phyloP scores from a whole-genome alignment of 169 alveolate species.

The Plasmodium vivax region DNA sequence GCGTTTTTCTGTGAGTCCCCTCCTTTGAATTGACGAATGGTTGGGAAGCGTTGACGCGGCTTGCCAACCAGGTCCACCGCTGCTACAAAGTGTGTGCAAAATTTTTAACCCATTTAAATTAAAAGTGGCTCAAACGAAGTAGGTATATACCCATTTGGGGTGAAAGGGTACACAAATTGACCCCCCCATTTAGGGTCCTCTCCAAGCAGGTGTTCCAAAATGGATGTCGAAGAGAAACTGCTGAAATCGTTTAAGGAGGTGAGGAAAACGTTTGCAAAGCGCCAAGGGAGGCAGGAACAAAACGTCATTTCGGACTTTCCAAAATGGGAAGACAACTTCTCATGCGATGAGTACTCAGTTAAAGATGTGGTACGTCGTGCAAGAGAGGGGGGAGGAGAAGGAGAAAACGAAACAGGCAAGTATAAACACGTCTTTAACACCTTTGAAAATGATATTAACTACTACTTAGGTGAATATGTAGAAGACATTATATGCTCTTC shows the following conservation, averaged over 20 bases:
- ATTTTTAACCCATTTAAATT: background rate
- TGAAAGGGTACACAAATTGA: background rate
- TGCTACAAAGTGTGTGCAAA: background rate
- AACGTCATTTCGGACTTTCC: background rate
- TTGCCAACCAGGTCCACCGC: background rate
- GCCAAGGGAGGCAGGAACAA: background rate
- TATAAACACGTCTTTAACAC: constrained; percentile 50
- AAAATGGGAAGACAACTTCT: background rate
- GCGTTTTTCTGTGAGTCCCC: background rate
- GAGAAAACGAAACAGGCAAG: background rate
- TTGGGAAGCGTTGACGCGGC: background rate
- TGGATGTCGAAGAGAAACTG: background rate
- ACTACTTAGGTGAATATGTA: constrained; percentile 23
- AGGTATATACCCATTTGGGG: background rate
- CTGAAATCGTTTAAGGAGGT: constrained; percentile 8
- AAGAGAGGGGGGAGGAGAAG: background rate
- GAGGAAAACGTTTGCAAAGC: constrained; percentile 1
- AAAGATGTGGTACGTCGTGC: background rate
- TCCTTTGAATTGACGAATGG: background rate
- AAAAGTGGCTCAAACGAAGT: background rate
- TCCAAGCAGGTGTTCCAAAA: background rate
- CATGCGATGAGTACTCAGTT: background rate
- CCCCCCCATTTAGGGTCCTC: background rate
- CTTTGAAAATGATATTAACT: constrained; percentile 48
- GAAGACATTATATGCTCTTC: constrained; percentile 46